Percentiles rank a stretch among this genome's conserved stretches.
phyloP scores from a whole-genome alignment of 108 stramenopile species.

The Nannochloropsis oceanica region DNA sequence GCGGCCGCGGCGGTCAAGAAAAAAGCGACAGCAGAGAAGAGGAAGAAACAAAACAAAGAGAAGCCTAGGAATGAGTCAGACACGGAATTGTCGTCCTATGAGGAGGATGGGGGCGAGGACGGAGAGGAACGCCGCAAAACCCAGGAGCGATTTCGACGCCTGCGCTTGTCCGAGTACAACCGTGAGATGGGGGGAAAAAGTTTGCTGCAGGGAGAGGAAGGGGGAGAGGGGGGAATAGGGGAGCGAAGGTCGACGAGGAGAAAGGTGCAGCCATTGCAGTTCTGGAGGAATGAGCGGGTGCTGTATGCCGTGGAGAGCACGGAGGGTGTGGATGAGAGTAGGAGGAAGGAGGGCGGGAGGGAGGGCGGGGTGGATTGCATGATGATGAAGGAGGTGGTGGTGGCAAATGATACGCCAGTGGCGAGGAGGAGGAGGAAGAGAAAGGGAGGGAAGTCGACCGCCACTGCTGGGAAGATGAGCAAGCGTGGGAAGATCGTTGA shows the following conservation, averaged over 20 bases:
- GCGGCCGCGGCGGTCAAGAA: too few relatives aligned
- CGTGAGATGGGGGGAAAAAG: background rate
- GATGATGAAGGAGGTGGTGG: background rate
- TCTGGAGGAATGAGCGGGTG: conserved; percentile 16
- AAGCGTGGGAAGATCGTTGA: background rate
- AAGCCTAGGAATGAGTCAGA: background rate
- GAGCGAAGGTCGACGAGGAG: conserved; percentile 5
- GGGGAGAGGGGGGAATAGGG: conserved; percentile 2
- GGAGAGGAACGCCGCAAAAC: background rate
- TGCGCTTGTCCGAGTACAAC: background rate
- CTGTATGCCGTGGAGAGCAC: conserved; percentile 6
- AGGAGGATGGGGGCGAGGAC: background rate
- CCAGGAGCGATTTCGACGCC: background rate
- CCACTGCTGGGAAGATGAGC: background rate
- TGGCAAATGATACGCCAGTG: background rate
- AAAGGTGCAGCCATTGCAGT: conserved; percentile 7
- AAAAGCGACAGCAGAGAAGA: background rate
- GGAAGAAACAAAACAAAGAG: background rate
- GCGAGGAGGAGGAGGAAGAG: background rate
- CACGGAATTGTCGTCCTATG: background rate
- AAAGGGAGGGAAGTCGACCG: background rate
- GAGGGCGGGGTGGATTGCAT: background rate
- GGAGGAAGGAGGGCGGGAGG: background rate
- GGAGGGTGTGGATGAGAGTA: background rate
- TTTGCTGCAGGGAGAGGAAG: background rate